These are phyloP conservation scores for Podospora pseudocomata DNA, from an alignment of 495 filamentous ascomycete species.

Conservation along the genomic window DNA sequence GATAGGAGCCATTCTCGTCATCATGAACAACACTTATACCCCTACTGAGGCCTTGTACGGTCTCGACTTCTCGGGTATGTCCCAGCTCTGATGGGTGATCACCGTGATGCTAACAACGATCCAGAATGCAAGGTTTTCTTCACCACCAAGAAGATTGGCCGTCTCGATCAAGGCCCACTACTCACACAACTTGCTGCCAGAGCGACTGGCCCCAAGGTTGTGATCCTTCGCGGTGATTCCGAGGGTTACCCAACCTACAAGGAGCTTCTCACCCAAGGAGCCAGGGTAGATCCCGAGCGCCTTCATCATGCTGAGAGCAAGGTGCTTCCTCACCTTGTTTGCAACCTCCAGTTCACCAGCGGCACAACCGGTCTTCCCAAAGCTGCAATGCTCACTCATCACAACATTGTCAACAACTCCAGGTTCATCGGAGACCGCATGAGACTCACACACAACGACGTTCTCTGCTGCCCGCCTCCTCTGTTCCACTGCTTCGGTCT, in stretches of 20 bases:
- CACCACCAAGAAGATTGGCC: constrained; percentile 59
- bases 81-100: background rate
- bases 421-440: constrained; percentile 69
- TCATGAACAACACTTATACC: constrained; percentile 71
- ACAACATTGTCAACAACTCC: constrained; percentile 67
- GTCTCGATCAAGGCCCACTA: constrained; percentile 51
- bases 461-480: constrained; percentile 67
- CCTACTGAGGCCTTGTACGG: constrained; percentile 59
- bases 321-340: constrained; percentile 58
- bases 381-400: constrained; percentile 70
- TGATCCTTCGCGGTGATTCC: constrained; percentile 54
- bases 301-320: constrained; percentile 38
- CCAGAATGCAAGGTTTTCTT: constrained; percentile 59
- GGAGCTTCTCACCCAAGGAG: constrained; percentile 45
- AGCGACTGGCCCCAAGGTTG: constrained; percentile 40
- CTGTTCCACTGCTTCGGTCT: constrained; percentile 75
- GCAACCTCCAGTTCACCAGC: constrained; percentile 68
- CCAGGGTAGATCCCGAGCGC: constrained; percentile 34
- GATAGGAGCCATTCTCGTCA: constrained; percentile 65
- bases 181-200: constrained; percentile 46
- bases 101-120: constrained; percentile 7
- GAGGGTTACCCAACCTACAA: constrained; percentile 50
- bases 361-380: constrained; percentile 69
- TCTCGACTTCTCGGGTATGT: constrained; percentile 59
- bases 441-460: constrained; percentile 57